phyloP scores from a whole-genome alignment of 495 filamentous ascomycete genomes.

The Tuber borchii region DNA sequence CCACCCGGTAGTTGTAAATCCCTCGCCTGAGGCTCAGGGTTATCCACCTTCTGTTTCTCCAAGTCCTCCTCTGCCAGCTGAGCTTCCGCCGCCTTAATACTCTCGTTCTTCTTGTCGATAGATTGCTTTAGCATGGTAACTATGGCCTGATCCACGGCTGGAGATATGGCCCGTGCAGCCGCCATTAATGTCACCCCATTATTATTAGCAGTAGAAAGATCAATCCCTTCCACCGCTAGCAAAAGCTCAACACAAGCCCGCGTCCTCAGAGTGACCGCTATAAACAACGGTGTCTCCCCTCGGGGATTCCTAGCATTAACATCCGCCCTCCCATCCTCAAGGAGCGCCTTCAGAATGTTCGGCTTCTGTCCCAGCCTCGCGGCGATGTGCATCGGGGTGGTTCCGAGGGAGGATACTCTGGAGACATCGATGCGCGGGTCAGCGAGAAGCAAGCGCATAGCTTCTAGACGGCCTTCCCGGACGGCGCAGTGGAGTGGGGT shows the following conservation, averaged over 20 bases:
- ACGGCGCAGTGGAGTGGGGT: background rate
- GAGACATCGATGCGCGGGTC: background rate
- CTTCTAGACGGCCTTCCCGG: background rate
- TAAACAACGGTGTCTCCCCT: background rate
- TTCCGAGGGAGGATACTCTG: background rate
- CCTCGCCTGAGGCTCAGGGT: background rate
- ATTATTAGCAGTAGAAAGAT: background rate
- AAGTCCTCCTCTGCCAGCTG: background rate
- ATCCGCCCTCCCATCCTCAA: background rate
- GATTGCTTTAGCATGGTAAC: background rate
- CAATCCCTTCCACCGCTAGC: background rate
- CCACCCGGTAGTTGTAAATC: too few relatives aligned
- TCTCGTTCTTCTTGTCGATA: background rate
- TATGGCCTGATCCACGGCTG: background rate
- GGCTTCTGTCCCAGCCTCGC: background rate
- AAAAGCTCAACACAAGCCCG: background rate
- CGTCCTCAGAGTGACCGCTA: background rate
- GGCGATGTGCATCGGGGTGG: background rate
- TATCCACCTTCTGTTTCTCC: background rate
- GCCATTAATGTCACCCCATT: background rate
- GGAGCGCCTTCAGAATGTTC: background rate
- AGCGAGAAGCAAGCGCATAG: background rate
- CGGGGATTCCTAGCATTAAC: background rate
- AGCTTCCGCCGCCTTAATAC: background rate
- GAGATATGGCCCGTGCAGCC: background rate